Evolutionary conservation across 306 rosid species (phyloP).

Genomic region (Carpinus viminea): DNA sequence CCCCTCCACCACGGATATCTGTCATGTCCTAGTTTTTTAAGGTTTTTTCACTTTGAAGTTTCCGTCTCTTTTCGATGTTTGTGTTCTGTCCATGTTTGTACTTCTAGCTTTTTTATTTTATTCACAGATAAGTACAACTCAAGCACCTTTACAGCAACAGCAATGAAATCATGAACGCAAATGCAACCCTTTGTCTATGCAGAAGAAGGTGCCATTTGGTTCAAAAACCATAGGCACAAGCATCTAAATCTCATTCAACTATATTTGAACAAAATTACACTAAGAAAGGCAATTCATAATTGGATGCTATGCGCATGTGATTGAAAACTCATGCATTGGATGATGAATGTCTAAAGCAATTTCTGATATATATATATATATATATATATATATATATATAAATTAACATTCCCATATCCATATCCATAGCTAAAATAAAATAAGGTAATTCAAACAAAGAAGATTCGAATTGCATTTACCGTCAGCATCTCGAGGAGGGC

Average conservation of each 20-base stretch:
- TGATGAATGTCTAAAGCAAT: conserved; percentile 3
- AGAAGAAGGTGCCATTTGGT: neutral
- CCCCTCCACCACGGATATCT: neutral
- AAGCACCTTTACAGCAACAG: neutral
- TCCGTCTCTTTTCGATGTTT: no score
- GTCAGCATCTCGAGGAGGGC: conserved; percentile 88
- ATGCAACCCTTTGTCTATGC: neutral
- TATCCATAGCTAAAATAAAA: neutral
- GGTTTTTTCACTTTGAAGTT: no score
- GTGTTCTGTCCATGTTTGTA: no score
- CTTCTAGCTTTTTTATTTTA: neutral
- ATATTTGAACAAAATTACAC: no score
- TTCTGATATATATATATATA: no score
- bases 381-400: no score
- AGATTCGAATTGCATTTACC: conserved; percentile 40
- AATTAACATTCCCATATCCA: neutral
- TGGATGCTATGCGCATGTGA: no score
- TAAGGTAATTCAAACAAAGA: neutral
- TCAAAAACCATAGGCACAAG: neutral
- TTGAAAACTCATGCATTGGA: neutral
- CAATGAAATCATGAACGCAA: neutral
- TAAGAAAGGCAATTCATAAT: no score
- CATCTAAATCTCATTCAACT: neutral
- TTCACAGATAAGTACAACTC: neutral
- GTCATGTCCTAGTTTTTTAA: neutral